Percentiles rank a stretch among this genome's conserved stretches.
phyloP scores from a whole-genome alignment of 2,329 filamentous ascomycete genomes.

The Phaeosphaeria sp. region DNA sequence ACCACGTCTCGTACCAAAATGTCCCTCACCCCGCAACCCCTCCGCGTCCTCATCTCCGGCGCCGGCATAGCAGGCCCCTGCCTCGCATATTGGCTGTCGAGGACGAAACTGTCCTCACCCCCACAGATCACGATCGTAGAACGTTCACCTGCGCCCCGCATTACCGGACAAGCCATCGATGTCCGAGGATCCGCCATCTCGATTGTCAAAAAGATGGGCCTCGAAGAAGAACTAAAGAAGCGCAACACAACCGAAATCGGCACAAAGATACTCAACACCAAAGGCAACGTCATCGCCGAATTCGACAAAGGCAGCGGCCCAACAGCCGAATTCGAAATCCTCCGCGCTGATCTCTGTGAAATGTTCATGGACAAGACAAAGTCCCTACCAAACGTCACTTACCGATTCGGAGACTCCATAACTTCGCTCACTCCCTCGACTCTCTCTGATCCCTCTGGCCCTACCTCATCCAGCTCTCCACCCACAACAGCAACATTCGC shows the following conservation, averaged over 20 bases:
- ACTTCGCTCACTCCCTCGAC: no score
- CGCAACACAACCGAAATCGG: slow-evolving; percentile 51
- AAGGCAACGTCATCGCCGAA: slow-evolving; percentile 22
- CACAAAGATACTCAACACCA: slow-evolving; percentile 43
- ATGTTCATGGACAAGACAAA: slow-evolving; percentile 40
- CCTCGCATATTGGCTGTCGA: slow-evolving; percentile 45
- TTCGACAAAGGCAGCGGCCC: slow-evolving; percentile 30
- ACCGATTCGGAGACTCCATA: slow-evolving; percentile 32
- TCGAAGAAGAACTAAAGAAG: slow-evolving; percentile 46
- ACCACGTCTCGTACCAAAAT: neutral
- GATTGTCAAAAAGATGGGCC: slow-evolving; percentile 50
- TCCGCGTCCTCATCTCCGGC: slow-evolving; percentile 46
- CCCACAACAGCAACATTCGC: slow-evolving; percentile 32
- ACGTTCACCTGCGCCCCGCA: slow-evolving; percentile 47
- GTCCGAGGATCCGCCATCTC: slow-evolving; percentile 52
- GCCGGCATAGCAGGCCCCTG: slow-evolving; percentile 49
- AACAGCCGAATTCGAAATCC: slow-evolving; percentile 43
- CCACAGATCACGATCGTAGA: slow-evolving; percentile 53
- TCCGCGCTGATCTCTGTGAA: slow-evolving; percentile 41
- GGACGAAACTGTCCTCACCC: slow-evolving; percentile 33
- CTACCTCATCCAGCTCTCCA: slow-evolving; percentile 23
- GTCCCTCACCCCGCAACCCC: neutral
- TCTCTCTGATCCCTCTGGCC: no score
- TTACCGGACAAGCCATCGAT: slow-evolving; percentile 55
- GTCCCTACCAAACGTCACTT: slow-evolving; percentile 18